These are phyloP conservation scores for Pseudogymnoascus sp. DNA, from an alignment of 2,329 filamentous ascomycete genomes.

Conservation along the genomic window DNA sequence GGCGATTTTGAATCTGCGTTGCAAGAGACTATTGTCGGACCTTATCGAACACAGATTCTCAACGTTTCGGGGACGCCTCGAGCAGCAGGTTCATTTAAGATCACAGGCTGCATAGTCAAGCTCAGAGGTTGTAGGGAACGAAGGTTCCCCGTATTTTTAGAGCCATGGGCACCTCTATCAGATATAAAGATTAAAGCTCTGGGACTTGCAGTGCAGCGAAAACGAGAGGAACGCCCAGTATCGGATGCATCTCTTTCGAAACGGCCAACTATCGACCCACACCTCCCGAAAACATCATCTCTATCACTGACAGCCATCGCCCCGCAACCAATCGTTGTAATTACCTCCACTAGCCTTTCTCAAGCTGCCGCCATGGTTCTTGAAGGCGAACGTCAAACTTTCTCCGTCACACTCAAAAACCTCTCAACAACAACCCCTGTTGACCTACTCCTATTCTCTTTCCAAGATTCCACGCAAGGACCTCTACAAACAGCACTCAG, in stretches of 20 bases:
- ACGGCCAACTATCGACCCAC: conserved; percentile 33
- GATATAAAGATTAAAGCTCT: conserved; percentile 70
- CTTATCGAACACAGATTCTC: conserved; percentile 75
- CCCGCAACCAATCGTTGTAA: conserved; percentile 66
- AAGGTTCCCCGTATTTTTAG: conserved; percentile 73
- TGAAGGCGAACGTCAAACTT: conserved; percentile 74
- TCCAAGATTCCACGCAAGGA: conserved; percentile 78
- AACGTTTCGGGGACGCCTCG: conserved; percentile 62
- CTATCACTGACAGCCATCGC: conserved; percentile 68
- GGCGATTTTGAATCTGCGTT: conserved; percentile 60
- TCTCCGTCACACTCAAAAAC: conserved; percentile 76
- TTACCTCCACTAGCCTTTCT: conserved; percentile 69
- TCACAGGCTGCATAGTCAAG: conserved; percentile 72
- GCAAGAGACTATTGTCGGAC: conserved; percentile 63
- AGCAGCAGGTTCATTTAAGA: conserved; percentile 57
- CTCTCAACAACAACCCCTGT: conserved; percentile 61
- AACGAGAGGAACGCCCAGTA: conserved; percentile 25
- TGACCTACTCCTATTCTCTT: conserved; percentile 80
- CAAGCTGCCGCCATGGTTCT: conserved; percentile 88
- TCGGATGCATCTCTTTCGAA: conserved; percentile 29
- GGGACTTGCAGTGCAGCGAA: conserved; percentile 47
- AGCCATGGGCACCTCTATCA: conserved; percentile 64
- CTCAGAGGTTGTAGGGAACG: conserved; percentile 75
- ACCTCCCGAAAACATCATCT: conserved; percentile 40
- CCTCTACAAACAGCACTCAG: conserved; percentile 67